Evolutionary conservation across 2,329 filamentous ascomycete species (phyloP).

Genomic region (Ophiostoma ips): DNA sequence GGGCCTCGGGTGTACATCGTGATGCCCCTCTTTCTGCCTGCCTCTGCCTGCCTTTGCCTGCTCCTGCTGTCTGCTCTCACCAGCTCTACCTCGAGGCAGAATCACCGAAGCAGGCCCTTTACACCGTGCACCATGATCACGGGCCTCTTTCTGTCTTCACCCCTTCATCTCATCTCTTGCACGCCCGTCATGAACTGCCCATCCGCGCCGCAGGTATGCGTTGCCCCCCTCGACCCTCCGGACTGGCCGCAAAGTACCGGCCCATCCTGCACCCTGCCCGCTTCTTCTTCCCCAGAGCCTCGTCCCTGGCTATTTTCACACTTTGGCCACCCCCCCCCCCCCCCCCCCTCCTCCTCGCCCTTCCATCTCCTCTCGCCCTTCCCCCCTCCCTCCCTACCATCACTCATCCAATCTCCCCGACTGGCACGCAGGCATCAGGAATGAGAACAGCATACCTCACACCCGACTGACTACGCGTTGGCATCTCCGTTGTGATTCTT

Average conservation of each 20-base stretch:
- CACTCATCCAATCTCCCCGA: constrained; percentile 9
- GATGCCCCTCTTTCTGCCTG: not conserved
- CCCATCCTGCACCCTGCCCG: not conserved
- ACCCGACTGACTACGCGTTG: constrained; percentile 8
- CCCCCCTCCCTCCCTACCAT: constrained; percentile 9
- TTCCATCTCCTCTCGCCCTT: constrained; percentile 1
- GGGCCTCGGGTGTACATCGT: not conserved
- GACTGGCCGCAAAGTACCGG: not conserved
- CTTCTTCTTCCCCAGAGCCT: not conserved
- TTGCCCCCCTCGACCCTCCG: not conserved
- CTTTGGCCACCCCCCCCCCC: not conserved
- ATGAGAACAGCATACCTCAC: constrained; percentile 10
- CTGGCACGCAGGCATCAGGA: constrained; percentile 11
- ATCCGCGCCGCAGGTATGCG: not conserved
- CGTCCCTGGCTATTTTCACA: not conserved
- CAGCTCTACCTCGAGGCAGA: no score
- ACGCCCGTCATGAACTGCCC: not conserved
- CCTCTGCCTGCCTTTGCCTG: not conserved
- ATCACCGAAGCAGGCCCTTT: no score
- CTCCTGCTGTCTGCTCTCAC: not conserved
- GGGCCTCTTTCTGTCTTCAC: not conserved
- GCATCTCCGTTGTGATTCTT: constrained; percentile 8
- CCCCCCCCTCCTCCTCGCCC: not conserved
- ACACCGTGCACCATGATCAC: no score
- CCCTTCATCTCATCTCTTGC: not conserved